Base-by-base conservation (phyloP, 2,329 filamentous ascomycete species). In the Beauveria asiatica region DNA sequence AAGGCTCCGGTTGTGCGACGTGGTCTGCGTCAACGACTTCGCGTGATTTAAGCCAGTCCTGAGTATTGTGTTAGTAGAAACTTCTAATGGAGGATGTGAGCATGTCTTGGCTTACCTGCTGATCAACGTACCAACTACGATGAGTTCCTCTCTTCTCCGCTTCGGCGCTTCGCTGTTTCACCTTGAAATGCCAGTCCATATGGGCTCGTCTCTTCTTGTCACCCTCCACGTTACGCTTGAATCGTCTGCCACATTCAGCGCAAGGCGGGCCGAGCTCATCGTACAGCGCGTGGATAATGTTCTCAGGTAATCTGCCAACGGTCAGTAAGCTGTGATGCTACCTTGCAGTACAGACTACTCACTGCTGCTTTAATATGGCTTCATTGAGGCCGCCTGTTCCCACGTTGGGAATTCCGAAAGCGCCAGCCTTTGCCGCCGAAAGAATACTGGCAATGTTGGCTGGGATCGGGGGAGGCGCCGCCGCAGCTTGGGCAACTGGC, bases 121-220 rank as follows among this genome's bases (percentile, higher is more conserved):
- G 90, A 68, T 95, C 90, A 53, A 96, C 86, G 71, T 96, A 97
- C 91, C 92, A 97, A 73, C 91, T 95, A 39, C 94, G 87, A 69
- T 95, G 92, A 67, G 95, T 89, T 37, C 90, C 92, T 63, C 90
- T 84, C 71, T 90, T 93, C 69, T 90, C 86, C 16, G 89, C 87
- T 66, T 97, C 93, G 3, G 86, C 86, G 74, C 95, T 90, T 50
- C 92, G 87, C 68, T 92, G 89, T 69, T 97, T 93, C 25, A 93
- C 92, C 60, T 88, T 87, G 76, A 99, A 99, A 74, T 99, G 94
- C 94, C 94, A 99, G 74, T 99, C 94, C 79, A 99, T 87, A 71
- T 99, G 94, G 3, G 88, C 85, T 25, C 87, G 90, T 76, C 97
- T 97, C 77, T 89, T 89, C 70, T 87, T 86, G 67, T 85, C 89